Percentiles rank a stretch among this genome's conserved stretches.
Conservation (phyloP, 1,139 yeast genomes). For the Nadsonia starkeyi-henricii region DNA sequence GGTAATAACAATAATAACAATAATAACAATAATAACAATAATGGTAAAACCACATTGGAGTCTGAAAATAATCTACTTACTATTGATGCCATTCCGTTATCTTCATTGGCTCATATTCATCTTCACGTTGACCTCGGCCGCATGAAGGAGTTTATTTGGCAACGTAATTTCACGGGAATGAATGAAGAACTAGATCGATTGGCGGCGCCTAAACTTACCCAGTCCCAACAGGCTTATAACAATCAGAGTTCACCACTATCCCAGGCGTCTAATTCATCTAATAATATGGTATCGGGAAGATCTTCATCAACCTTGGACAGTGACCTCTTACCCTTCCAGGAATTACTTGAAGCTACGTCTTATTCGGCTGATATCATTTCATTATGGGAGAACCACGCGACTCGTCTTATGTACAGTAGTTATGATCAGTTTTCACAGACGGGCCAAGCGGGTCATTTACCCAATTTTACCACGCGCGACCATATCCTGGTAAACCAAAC, state of each 20-base stretch:
- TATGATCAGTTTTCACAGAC: constrained; percentile 8
- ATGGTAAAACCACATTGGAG: constrained; percentile 5
- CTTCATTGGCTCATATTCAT: constrained; percentile 26
- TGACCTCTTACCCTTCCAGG: constrained; percentile 13
- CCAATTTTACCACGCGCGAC: neutral
- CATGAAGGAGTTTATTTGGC: constrained; percentile 25
- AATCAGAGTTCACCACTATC: no score
- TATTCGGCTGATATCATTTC: constrained; percentile 27
- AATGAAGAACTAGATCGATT: constrained; percentile 20
- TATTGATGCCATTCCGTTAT: constrained; percentile 28
- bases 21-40: neutral
- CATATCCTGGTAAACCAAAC: constrained; percentile 18
- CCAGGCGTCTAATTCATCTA: no score
- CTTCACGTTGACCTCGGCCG: constrained; percentile 21
- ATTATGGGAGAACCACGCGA: constrained; percentile 26
- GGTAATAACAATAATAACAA: neutral
- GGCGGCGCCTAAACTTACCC: neutral
- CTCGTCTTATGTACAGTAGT: constrained; percentile 21
- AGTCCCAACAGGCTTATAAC: no score
- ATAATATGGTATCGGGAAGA: no score
- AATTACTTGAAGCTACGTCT: constrained; percentile 24
- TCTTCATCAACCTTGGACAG: no score
- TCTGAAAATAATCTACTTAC: constrained; percentile 26
- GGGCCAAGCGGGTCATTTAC: neutral
- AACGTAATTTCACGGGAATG: constrained; percentile 24